Base-by-base conservation (phyloP, 2,329 filamentous ascomycete genomes). In the Alternaria sp. region DNA sequence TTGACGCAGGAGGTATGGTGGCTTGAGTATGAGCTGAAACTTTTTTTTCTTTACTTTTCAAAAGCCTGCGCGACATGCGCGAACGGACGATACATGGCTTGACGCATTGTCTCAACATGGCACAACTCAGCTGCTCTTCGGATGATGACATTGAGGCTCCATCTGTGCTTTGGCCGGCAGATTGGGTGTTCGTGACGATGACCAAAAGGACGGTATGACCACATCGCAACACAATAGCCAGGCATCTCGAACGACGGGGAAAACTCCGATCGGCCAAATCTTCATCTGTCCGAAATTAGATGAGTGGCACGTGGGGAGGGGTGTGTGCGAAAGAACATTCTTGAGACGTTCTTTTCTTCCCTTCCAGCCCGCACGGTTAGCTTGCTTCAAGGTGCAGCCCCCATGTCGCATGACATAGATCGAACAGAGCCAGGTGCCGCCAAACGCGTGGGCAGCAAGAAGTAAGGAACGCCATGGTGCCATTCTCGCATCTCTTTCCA, bases 281-380 rank as follows among this genome's bases (percentile, higher is more conserved):
- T 55, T 55, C 54, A 40, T 45, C 46, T 34, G 43, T 45, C 62
- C 57, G 65, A 67, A 62, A 62, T 64, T 56, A 50, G 60, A 64
- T 56, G 59, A 28, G 50, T 52, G 48, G 57, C 59, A 28, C 30
- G 44, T 36, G 32, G 32, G 14, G 12, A 12, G 11, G 32, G 32
- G 32, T 36, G 32, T 36, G 32, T 60, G 30, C 32, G 11, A 38
- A 50, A 50, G 46, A 50, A 50, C 30, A 50, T 60, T 67, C 51
- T 62, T 68, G 51, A 60, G 40, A 58, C 57, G 49, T 54, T 57
- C 59, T 65, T 64, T 57, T 59, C 59, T 27, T 14, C 20, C 16
- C 12, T 36, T 38, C 46, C 32, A 32, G 30, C 46, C 46, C 46
- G 32, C 57, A 50, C 58, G 54, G 25, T 57, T 64, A 67, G 64